A percentile compares a stretch with the other conserved stretches of the same genome.
Evolutionary conservation across 2,329 filamentous ascomycete species (phyloP).

Genomic region (Nigrospora sphaerica): DNA sequence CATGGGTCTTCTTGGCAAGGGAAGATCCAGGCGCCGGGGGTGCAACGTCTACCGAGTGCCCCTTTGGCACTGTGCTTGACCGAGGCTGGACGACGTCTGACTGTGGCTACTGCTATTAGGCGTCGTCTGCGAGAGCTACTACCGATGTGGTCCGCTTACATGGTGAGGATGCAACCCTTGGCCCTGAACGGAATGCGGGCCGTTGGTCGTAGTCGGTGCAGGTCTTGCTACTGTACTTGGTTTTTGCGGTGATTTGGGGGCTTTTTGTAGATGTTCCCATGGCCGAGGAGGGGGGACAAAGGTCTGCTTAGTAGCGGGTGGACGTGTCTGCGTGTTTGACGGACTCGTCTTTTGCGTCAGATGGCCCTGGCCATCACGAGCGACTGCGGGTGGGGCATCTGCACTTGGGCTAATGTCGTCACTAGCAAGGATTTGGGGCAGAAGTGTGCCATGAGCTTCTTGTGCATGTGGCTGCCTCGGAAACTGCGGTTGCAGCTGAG

Average conservation of each 20-base stretch:
- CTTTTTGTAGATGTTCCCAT: constrained; percentile 20
- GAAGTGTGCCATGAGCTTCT: no score
- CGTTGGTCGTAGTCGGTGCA: background rate
- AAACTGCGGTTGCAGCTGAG: no score
- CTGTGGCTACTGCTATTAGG: constrained; percentile 24
- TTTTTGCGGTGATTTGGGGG: constrained; percentile 2
- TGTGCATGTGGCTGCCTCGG: no score
- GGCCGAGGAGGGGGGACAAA: constrained; percentile 22
- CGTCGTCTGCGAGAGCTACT: constrained; percentile 19
- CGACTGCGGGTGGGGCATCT: background rate
- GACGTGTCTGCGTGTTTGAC: constrained; percentile 7
- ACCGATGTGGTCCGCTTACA: constrained; percentile 25
- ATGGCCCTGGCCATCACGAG: background rate
- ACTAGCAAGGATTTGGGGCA: no score
- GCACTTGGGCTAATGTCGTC: no score
- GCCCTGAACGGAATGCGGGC: background rate
- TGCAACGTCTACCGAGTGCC: no score
- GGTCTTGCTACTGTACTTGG: background rate
- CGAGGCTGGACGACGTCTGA: constrained; percentile 2
- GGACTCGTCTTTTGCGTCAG: background rate
- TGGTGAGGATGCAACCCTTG: constrained; percentile 17
- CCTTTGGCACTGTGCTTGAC: background rate
- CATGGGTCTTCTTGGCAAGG: constrained; percentile 11
- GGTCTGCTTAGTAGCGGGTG: constrained; percentile 13
- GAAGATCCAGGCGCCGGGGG: constrained; percentile 1